These are phyloP conservation scores for Sodiomyces alkalinus DNA, from an alignment of 2,329 filamentous ascomycete species.

Conservation along the genomic window DNA sequence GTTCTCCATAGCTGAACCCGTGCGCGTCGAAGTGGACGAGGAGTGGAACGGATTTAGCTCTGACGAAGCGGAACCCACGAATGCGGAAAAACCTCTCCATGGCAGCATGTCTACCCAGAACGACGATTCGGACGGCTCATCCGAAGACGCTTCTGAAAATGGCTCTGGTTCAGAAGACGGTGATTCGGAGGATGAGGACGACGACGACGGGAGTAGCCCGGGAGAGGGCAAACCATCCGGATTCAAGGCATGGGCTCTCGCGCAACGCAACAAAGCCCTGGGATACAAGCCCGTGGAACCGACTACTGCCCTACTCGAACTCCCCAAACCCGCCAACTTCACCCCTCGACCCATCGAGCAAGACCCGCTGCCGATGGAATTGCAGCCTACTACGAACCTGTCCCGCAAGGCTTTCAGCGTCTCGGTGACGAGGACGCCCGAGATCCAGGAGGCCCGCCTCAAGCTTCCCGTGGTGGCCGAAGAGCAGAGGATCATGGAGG, in stretches of 20 bases:
- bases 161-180: slow-evolving; percentile 14
- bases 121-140: slow-evolving; percentile 14
- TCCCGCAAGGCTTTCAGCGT: slow-evolving; percentile 65
- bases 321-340: slow-evolving; percentile 47
- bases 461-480: slow-evolving; percentile 83
- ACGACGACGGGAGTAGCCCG: slow-evolving; percentile 17
- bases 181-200: slow-evolving; percentile 15
- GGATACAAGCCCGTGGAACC: slow-evolving; percentile 41
- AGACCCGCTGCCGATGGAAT: slow-evolving; percentile 53
- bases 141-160: slow-evolving; percentile 12
- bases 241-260: slow-evolving; percentile 88
- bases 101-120: slow-evolving; percentile 1
- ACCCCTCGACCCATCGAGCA: slow-evolving; percentile 51
- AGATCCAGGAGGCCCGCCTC: slow-evolving; percentile 64
- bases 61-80: slow-evolving; percentile 6
- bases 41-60: slow-evolving; percentile 11
- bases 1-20: slow-evolving; percentile 26
- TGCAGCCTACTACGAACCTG: slow-evolving; percentile 43
- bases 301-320: slow-evolving; percentile 26
- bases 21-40: slow-evolving; percentile 14
- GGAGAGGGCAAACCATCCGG: slow-evolving; percentile 37
- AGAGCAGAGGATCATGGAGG: slow-evolving; percentile 97
- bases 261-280: slow-evolving; percentile 70
- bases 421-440: slow-evolving; percentile 49
- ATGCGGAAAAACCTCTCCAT: slow-evolving; percentile 2